Evolutionary conservation across 495 filamentous ascomycete species (phyloP).

Genomic region (Podospora pseudopauciseta): DNA sequence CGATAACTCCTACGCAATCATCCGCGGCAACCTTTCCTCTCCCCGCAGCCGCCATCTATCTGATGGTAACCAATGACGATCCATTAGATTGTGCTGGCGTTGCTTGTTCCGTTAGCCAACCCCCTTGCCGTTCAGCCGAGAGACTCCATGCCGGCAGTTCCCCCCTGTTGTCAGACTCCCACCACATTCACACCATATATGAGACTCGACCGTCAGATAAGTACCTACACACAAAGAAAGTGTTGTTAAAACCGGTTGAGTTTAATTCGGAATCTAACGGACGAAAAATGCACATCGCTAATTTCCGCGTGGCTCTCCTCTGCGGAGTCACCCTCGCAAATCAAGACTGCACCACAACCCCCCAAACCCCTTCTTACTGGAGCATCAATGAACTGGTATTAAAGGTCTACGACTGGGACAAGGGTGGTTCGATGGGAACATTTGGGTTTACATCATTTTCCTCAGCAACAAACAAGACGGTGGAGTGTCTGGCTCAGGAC

Average conservation of each 20-base stretch:
- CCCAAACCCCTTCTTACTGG: constrained; percentile 20
- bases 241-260: neutral
- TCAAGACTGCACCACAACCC: neutral
- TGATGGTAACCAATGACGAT: constrained; percentile 9
- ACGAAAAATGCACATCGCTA: neutral
- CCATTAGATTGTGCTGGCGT: constrained; percentile 17
- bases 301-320: neutral
- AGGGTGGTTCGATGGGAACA: constrained; percentile 24
- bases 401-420: constrained; percentile 28
- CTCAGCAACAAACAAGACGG: constrained; percentile 27
- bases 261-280: neutral
- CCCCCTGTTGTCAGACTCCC: constrained; percentile 8
- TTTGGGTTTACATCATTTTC: constrained; percentile 28
- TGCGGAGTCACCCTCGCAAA: neutral
- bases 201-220: neutral
- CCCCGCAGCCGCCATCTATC: constrained; percentile 10
- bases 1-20: neutral
- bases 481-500: constrained; percentile 23
- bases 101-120: constrained; percentile 12
- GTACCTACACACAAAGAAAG: neutral
- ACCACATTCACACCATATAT: neutral
- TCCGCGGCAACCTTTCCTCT: neutral
- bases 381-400: constrained; percentile 25
- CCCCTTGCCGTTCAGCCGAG: constrained; percentile 19
- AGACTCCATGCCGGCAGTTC: constrained; percentile 14